Conservation (phyloP, 768 basidiomycete genomes). For the Leccinum truebloodii region DNA sequence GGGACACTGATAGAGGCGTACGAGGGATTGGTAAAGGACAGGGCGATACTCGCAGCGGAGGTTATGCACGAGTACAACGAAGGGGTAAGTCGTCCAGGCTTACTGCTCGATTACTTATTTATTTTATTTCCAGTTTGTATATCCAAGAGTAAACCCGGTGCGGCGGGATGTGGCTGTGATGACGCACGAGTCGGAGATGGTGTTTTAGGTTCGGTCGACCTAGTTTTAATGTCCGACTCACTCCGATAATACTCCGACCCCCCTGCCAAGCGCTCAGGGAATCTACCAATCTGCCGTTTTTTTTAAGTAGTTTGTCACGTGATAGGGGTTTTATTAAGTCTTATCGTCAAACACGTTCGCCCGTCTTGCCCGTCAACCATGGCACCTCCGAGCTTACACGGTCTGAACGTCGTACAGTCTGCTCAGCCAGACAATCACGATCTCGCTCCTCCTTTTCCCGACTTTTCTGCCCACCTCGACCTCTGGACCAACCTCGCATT, state of each 20-base stretch:
- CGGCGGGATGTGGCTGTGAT: slow-evolving; percentile 79
- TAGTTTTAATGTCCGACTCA: neutral
- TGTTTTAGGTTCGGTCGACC: neutral
- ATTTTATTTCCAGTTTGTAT: slow-evolving; percentile 62
- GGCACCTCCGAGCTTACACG: slow-evolving; percentile 68
- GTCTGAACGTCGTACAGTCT: slow-evolving; percentile 78
- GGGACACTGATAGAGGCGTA: slow-evolving; percentile 42
- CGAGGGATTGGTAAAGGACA: slow-evolving; percentile 70
- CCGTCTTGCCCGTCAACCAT: slow-evolving; percentile 33
- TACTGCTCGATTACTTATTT: neutral
- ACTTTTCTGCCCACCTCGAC: slow-evolving; percentile 75
- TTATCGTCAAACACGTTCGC: slow-evolving; percentile 13
- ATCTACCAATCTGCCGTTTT: no score
- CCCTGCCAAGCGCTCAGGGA: no score
- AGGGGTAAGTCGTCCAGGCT: slow-evolving; percentile 50
- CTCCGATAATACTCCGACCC: no score
- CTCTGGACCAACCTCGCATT: slow-evolving; percentile 85
- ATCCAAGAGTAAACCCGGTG: slow-evolving; percentile 77
- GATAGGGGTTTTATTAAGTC: slow-evolving; percentile 11
- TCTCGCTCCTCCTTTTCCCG: slow-evolving; percentile 65
- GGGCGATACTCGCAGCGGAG: slow-evolving; percentile 71
- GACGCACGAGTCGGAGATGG: slow-evolving; percentile 83
- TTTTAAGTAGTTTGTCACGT: slow-evolving; percentile 9
- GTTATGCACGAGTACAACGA: slow-evolving; percentile 85
- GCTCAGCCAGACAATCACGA: slow-evolving; percentile 48